Evolutionary conservation across 1,139 yeast genomes (phyloP).

Genomic region (Kurtzmaniella quercitrusa): DNA sequence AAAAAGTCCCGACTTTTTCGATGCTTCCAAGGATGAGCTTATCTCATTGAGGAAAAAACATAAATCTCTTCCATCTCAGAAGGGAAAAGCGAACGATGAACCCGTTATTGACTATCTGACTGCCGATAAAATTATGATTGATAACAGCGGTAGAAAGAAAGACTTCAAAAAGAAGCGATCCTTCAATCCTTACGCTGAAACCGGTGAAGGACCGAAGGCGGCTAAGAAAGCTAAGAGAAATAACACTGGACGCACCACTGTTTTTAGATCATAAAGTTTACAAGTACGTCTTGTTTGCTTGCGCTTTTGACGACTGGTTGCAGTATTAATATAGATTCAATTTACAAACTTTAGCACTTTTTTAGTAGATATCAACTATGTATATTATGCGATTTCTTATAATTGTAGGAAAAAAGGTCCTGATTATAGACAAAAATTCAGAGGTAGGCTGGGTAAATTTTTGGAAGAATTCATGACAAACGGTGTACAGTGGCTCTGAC

Average conservation of each 20-base stretch:
- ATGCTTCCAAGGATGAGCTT: constrained; percentile 36
- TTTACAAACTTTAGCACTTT: too few relatives aligned
- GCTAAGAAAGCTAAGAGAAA: constrained; percentile 41
- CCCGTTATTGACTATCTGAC: constrained; percentile 43
- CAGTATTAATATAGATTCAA: too few relatives aligned
- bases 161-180: constrained; percentile 37
- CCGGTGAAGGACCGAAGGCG: constrained; percentile 47
- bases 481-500: too few relatives aligned
- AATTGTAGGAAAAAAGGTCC: too few relatives aligned
- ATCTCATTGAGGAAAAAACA: constrained; percentile 46
- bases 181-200: constrained; percentile 57
- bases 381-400: too few relatives aligned
- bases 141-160: constrained; percentile 15
- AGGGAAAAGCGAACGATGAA: constrained; percentile 11
- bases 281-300: neutral
- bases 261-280: constrained; percentile 26
- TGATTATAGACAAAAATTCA: too few relatives aligned
- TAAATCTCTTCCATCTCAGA: constrained; percentile 9
- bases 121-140: constrained; percentile 44
- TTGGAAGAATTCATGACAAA: too few relatives aligned
- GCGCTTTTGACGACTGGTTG: too few relatives aligned
- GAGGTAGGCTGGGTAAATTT: too few relatives aligned
- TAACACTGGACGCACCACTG: constrained; percentile 44
- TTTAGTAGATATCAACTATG: too few relatives aligned
- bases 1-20: neutral